Evolutionary conservation across 164 flowering plant species (phyloP), one percentile per base, ranked within the genome.

Genomic region (Platanus orientalis): DNA sequence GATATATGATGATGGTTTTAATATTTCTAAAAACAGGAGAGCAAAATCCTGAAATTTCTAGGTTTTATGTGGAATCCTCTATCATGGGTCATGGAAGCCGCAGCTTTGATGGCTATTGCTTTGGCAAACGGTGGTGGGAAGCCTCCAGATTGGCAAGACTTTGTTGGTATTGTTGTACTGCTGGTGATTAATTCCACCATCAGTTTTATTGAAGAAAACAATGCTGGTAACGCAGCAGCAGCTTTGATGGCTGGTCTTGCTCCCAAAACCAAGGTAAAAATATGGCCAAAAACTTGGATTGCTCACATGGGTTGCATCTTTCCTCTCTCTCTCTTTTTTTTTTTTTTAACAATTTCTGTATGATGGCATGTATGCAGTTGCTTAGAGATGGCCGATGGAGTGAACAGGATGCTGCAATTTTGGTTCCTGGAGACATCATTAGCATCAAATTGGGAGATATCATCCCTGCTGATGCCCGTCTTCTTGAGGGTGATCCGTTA

Each of bases 1-100:
- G 39, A 47, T 34, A 0, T 51, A 42, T n/a, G n/a, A n/a, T n/a
- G n/a, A 64, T 23, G 44, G 14, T 54, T n/a, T 28, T 64, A 44
- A 27, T 21, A 11, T 56, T 67, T 58, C 55, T n/a, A 21, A 27
- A 62, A 64, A 34, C 81, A 85, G 86, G 92, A 87, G 64, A 87
- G 81, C 89, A 87, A 87, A 70, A 0, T 87, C 47, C 83, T 87
- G 75, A 87, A 87, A 76, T 87, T 87, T 70, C 58, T 87, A 71
- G 92, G 92, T 5, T 87, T 87, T 69, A 87, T 87, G 92, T 87
- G 92, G 92, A 87, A 87, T 48, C 92, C 92, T 0, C 51, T 86
- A 42, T 86, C 92, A 21, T 84, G 92, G 92, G 92, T 86, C 69
- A 86, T 86, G 92, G 92, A 86, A 67, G 74, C 76, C 23, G 92